These are phyloP conservation scores for Talaromyces sp. DNA, from an alignment of 2,329 filamentous ascomycete genomes.

Conservation along the genomic window DNA sequence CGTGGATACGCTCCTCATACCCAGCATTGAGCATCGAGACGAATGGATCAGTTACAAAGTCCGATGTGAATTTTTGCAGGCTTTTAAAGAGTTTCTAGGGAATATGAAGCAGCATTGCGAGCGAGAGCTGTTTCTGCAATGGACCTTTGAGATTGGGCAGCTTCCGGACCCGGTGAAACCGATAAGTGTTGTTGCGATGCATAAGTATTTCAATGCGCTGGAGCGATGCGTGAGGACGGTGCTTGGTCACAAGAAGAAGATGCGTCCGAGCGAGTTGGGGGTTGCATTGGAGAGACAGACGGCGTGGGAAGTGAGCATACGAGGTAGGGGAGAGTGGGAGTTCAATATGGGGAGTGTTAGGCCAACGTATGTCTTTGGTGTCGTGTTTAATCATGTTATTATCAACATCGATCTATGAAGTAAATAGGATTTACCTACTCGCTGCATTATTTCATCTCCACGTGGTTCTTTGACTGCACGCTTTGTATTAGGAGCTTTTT, in stretches of 20 bases:
- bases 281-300: not conserved
- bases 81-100: not conserved
- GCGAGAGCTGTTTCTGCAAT: not conserved
- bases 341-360: no score
- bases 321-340: not conserved
- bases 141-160: not conserved
- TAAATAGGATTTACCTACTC: no score
- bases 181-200: not conserved
- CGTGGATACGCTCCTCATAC: not conserved
- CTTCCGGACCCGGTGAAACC: not conserved
- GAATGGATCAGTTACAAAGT: not conserved
- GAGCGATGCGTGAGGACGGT: not conserved
- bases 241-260: not conserved
- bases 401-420: no score
- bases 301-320: not conserved
- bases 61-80: not conserved
- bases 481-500: no score
- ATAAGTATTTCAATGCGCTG: not conserved
- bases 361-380: no score
- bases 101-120: not conserved
- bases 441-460: no score
- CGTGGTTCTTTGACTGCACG: no score
- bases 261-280: not conserved
- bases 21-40: not conserved
- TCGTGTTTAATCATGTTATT: no score